Percentiles rank a stretch among this genome's conserved stretches.
Conservation (phyloP, 169 alveolate species). For the Cryptosporidium tyzzeri region DNA sequence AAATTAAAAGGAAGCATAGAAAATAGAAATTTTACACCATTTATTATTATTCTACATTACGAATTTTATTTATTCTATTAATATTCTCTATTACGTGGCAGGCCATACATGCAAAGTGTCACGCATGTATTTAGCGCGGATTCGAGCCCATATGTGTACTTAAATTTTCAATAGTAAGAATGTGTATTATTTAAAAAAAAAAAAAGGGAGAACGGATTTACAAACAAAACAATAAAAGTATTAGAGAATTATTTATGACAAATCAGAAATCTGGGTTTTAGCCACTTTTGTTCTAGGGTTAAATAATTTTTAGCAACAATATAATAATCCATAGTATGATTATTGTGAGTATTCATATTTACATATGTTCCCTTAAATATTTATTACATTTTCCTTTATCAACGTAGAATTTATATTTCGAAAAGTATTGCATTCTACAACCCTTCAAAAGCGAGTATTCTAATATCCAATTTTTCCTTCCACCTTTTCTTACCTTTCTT, state of each 20-base stretch:
- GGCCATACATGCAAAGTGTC: neutral
- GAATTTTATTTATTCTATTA: neutral
- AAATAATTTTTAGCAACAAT: neutral
- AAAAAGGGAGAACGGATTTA: neutral
- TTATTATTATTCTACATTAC: neutral
- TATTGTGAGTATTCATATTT: neutral
- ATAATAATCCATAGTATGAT: neutral
- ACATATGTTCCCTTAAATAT: neutral
- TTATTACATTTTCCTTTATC: neutral
- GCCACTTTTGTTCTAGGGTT: neutral
- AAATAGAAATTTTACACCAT: neutral
- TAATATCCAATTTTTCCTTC: neutral
- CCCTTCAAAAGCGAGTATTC: neutral
- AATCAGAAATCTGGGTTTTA: neutral
- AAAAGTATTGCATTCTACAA: neutral
- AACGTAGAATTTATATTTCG: neutral
- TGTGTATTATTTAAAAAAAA: neutral
- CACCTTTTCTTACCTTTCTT: slow-evolving; percentile 1
- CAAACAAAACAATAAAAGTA: neutral
- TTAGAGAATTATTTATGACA: neutral
- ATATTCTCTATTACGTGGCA: slow-evolving; percentile 17
- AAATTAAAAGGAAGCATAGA: neutral
- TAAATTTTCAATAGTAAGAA: neutral
- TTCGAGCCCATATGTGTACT: neutral
- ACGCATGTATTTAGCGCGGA: slow-evolving; percentile 7